Evolutionary conservation across 1,284 basidiomycete species (phyloP), one percentile per base, ranked within the genome.

Genomic region (Naganishia sp.): DNA sequence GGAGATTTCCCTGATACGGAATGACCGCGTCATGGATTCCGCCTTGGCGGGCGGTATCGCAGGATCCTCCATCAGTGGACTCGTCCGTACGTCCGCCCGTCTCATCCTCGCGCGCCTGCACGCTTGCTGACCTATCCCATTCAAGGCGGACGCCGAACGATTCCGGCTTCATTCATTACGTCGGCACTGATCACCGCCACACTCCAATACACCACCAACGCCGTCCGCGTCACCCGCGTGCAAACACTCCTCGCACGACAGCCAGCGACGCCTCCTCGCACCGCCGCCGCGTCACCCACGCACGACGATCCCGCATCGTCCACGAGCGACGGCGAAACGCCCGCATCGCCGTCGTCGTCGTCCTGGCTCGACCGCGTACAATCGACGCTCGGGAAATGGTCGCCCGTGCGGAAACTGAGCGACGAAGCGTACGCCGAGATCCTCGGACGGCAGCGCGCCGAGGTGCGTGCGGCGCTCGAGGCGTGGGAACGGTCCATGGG

Each of bases 391-490:
- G 31, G 48, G n/a, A 63, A 59, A 49, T 54, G 78, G 46, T 64
- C 75, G 10, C 78, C 78, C 2, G 72, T 80, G 11, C 67, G 73
- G 13, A 74, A 76, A 67, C 63, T 79, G 25, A 70, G 68, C 11
- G 71, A 77, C 64, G 72, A 78, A 10, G 78, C 78, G 60, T 77
- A 77, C 68, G 66, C 78, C 10, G 66, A 64, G 1, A 71, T 70
- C 21, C 67, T 79, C 44, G 64, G 72, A 50, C 72, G 72, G 59
- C 73, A 77, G 68, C 68, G 70, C 49, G 53, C n/a, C 10, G 72
- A 74, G 11, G 68, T 79, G 31, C 68, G 72, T 23, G 65, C 69
- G 67, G 55, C 56, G 11, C 42, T 68, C 2, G n/a, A 43, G 6
- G 48, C 33, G 6, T 63, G 54, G 55, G 61, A 65, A 23, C 21